Percentiles rank a stretch among this genome's conserved stretches.
phyloP scores from a whole-genome alignment of 2,329 filamentous ascomycete species.

The Fusarium secorum region DNA sequence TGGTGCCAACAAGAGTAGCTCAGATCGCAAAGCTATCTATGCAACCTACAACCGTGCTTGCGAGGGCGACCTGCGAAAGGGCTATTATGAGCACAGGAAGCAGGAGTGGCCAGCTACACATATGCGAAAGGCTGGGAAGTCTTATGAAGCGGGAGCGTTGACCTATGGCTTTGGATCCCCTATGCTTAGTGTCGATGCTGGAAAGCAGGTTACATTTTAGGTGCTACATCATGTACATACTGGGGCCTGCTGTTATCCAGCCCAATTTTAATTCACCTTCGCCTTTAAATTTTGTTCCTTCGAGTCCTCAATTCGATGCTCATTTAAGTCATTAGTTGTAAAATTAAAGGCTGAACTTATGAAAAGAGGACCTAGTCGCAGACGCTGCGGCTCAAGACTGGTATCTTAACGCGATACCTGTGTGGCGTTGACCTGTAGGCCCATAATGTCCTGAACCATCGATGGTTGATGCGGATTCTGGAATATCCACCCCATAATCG shows the following conservation, averaged over 20 bases:
- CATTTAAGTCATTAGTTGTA: fast-evolving
- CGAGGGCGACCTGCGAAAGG: background rate
- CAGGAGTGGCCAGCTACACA: background rate
- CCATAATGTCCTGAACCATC: fast-evolving
- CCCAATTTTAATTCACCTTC: background rate
- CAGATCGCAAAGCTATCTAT: background rate
- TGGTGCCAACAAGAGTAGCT: background rate
- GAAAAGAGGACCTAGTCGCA: fast-evolving
- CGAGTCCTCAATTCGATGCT: fast-evolving
- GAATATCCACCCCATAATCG: fast-evolving
- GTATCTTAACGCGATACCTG: fast-evolving
- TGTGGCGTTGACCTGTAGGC: fast-evolving
- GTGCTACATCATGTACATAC: background rate
- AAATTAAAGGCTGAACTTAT: background rate
- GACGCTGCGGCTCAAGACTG: fast-evolving
- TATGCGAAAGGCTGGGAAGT: background rate
- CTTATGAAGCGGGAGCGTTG: background rate
- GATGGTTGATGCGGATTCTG: background rate
- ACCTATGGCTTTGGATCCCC: background rate
- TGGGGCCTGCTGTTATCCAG: background rate
- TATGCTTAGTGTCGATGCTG: background rate
- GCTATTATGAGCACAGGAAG: background rate
- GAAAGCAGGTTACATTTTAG: background rate
- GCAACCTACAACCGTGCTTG: background rate
- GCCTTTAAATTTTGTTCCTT: fast-evolving